Evolutionary conservation across 108 stramenopile species (phyloP).

Genomic region (Nitzschia sp.): DNA sequence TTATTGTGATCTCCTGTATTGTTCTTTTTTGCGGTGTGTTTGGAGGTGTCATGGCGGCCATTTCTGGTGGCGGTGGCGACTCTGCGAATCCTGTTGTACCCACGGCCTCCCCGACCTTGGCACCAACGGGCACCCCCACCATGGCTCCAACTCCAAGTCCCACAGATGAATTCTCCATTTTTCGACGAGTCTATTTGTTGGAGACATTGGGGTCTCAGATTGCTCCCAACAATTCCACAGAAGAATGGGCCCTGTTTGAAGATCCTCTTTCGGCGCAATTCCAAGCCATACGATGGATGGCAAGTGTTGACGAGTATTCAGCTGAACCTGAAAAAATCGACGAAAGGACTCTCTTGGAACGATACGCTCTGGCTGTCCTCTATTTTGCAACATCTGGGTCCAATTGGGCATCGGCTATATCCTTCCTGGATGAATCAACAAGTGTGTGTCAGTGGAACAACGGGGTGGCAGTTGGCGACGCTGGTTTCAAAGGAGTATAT

Average conservation of each 20-base stretch:
- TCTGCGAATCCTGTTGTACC: no score
- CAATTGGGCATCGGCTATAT: neutral
- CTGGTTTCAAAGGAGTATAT: neutral
- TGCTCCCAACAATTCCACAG: no score
- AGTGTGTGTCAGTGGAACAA: conserved; percentile 10
- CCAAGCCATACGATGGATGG: conserved; percentile 11
- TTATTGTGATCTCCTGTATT: no score
- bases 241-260: neutral
- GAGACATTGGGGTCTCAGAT: no score
- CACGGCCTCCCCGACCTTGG: no score
- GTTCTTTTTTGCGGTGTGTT: no score
- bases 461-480: neutral
- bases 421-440: neutral
- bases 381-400: conserved; percentile 1
- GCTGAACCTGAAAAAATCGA: neutral
- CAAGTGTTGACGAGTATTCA: neutral
- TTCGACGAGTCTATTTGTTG: no score
- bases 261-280: neutral
- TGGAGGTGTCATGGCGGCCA: no score
- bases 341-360: neutral
- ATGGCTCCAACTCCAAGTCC: no score
- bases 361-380: neutral
- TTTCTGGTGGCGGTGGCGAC: no score
- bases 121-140: no score
- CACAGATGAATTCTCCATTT: no score